A percentile compares a stretch with the other conserved stretches of the same genome.
phyloP scores from a whole-genome alignment of 352 stramenopile genomes.

The Globisporangium heterothallicum region DNA sequence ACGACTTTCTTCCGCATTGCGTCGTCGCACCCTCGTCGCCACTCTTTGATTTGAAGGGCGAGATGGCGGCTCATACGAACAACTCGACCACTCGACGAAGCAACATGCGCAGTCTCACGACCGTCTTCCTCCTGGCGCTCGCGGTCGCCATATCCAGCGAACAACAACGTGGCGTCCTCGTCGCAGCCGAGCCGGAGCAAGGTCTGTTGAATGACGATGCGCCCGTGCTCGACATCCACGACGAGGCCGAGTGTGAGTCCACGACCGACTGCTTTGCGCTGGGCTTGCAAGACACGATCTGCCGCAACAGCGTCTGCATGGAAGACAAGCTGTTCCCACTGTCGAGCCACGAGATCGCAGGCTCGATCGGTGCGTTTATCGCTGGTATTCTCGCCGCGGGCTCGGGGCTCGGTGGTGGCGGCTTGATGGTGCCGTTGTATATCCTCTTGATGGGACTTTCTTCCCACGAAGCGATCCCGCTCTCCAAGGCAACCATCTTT shows the following conservation, averaged over 20 bases:
- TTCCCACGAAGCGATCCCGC: constrained; percentile 73
- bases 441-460: constrained; percentile 71
- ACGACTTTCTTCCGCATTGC: too few relatives aligned
- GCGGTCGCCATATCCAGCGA: background rate
- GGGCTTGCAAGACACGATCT: constrained; percentile 33
- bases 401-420: constrained; percentile 68
- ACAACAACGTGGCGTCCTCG: background rate
- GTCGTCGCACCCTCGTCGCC: too few relatives aligned
- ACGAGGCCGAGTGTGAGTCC: constrained; percentile 28
- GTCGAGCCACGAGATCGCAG: constrained; percentile 39
- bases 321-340: constrained; percentile 59
- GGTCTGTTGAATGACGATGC: constrained; percentile 13
- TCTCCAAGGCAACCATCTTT: constrained; percentile 84
- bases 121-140: background rate
- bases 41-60: too few relatives aligned
- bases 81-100: background rate
- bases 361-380: constrained; percentile 63
- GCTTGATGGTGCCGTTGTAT: constrained; percentile 71
- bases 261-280: constrained; percentile 43
- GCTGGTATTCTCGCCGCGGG: constrained; percentile 55
- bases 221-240: constrained; percentile 13
- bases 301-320: constrained; percentile 41
- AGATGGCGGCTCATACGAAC: too few relatives aligned
- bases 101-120: background rate
- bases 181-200: constrained; percentile 4